These are phyloP conservation scores for Xerocomellus amylosporus DNA, from an alignment of 768 basidiomycete species.

Conservation along the genomic window DNA sequence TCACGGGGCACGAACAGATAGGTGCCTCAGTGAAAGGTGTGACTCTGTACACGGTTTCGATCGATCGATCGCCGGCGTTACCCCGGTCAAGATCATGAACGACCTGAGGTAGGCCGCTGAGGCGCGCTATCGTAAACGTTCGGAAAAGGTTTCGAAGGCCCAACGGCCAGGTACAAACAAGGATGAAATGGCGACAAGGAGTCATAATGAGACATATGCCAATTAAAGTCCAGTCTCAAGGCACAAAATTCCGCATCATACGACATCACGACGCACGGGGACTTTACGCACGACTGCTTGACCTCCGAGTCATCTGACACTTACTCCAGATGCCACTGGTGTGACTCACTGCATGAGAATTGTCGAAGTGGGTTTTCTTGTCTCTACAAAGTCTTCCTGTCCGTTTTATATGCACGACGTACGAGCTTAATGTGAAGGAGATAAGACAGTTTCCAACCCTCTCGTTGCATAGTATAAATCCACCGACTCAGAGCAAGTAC, in stretches of 20 bases:
- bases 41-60: background rate
- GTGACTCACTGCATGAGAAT: background rate
- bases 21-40: background rate
- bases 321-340: no score
- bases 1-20: background rate
- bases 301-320: no score
- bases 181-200: no score
- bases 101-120: no score
- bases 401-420: background rate
- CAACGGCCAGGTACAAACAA: no score
- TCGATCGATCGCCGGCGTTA: constrained; percentile 11
- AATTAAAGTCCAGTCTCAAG: no score
- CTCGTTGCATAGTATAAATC: background rate
- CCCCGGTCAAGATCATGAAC: background rate
- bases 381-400: background rate
- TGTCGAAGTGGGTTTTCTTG: background rate
- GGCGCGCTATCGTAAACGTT: no score
- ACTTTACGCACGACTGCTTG: no score
- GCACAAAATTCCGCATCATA: no score
- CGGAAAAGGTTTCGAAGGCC: no score
- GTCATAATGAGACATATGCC: no score
- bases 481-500: constrained; percentile 41
- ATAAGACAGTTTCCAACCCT: background rate
- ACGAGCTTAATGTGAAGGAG: background rate
- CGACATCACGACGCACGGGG: no score